phyloP scores from a whole-genome alignment of 2,329 filamentous ascomycete genomes.

The Xylaria sp. region DNA sequence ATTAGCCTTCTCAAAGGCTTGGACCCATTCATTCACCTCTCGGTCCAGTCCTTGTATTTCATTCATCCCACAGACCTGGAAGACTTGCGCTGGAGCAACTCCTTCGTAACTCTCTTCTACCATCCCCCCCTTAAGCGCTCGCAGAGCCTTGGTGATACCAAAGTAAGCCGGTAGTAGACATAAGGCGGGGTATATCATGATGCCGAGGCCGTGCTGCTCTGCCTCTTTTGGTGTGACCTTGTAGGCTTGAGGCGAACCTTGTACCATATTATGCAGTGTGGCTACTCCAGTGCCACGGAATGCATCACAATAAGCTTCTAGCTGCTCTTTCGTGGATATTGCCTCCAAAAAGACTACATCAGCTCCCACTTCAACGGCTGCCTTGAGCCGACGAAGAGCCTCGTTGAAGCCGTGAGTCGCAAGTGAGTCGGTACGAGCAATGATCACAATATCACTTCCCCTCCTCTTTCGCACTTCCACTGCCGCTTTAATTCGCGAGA shows the following conservation, averaged over 20 bases:
- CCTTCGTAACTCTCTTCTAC: constrained; percentile 7
- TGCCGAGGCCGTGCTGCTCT: constrained; percentile 11
- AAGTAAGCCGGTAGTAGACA: constrained; percentile 24
- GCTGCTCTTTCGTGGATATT: constrained; percentile 54
- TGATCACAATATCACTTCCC: constrained; percentile 65
- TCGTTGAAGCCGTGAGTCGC: constrained; percentile 62
- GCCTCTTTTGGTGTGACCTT: constrained; percentile 23
- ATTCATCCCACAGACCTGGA: constrained; percentile 26
- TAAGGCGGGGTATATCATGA: constrained; percentile 19
- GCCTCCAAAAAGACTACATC: constrained; percentile 66
- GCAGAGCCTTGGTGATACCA: constrained; percentile 16
- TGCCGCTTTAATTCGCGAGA: constrained; percentile 49
- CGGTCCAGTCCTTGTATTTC: constrained; percentile 19
- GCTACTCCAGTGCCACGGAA: constrained; percentile 20
- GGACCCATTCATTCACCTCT: constrained; percentile 25
- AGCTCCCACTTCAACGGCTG: constrained; percentile 59
- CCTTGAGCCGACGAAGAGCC: constrained; percentile 57
- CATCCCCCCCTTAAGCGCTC: constrained; percentile 9
- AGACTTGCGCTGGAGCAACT: constrained; percentile 3
- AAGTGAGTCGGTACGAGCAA: constrained; percentile 67
- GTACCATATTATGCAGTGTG: constrained; percentile 26
- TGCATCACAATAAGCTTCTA: constrained; percentile 14
- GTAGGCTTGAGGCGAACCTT: constrained; percentile 15
- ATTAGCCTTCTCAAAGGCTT: neutral
- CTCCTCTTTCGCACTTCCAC: constrained; percentile 52